phyloP scores from a whole-genome alignment of 495 filamentous ascomycete species.

The Penicillium herquei region DNA sequence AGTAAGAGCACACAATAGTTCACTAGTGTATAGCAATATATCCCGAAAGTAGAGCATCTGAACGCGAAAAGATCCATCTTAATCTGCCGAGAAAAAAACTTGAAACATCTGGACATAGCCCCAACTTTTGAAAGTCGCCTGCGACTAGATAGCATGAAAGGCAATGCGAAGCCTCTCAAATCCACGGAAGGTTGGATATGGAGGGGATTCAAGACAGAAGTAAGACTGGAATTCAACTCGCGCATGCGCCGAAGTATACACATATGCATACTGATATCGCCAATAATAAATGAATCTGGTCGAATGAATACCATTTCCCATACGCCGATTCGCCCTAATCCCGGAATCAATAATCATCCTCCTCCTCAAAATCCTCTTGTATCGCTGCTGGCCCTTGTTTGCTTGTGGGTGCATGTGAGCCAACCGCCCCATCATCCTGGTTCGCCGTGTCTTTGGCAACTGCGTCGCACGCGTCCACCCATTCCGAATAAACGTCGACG shows the following conservation, averaged over 20 bases:
- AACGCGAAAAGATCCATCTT: neutral
- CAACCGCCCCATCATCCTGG: constrained; percentile 46
- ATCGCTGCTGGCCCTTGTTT: constrained; percentile 19
- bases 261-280: neutral
- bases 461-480: constrained; percentile 94
- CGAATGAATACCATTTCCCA: constrained; percentile 14
- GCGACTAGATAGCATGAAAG: too few species aligned
- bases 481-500: constrained; percentile 96
- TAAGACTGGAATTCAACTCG: neutral
- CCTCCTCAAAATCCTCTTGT: constrained; percentile 22
- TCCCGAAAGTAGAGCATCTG: neutral
- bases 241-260: constrained; percentile 9
- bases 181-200: neutral
- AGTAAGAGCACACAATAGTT: neutral
- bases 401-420: constrained; percentile 19
- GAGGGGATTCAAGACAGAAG: constrained; percentile 1
- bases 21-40: neutral
- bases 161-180: neutral
- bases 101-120: too few species aligned
- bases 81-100: too few species aligned
- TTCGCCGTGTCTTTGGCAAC: constrained; percentile 62
- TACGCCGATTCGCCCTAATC: constrained; percentile 19
- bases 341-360: constrained; percentile 32
- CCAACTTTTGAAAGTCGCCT: too few species aligned
- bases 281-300: constrained; percentile 10